These are phyloP conservation scores for Phialocephala sp. DNA, from an alignment of 2,329 filamentous ascomycete species.

Conservation along the genomic window DNA sequence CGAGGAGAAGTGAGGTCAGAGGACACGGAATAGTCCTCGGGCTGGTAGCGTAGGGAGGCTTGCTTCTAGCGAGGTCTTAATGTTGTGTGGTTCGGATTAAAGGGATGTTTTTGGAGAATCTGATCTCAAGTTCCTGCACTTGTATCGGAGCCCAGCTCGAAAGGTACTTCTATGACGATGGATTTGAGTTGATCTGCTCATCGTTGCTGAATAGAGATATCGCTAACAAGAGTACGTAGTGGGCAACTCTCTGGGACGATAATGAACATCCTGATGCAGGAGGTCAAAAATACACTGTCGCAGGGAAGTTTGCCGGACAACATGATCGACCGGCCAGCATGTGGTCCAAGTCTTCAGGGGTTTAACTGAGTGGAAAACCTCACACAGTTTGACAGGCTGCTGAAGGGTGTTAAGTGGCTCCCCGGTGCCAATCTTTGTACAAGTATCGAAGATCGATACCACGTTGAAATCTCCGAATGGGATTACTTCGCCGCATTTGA, in stretches of 20 bases:
- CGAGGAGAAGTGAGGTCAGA: conserved; percentile 7
- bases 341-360: conserved; percentile 26
- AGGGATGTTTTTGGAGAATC: conserved; percentile 2
- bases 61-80: not conserved
- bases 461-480: conserved; percentile 34
- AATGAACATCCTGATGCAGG: conserved; percentile 13
- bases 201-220: conserved; percentile 19
- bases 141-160: conserved; percentile 4
- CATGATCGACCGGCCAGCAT: conserved; percentile 29
- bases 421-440: conserved; percentile 25
- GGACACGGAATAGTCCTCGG: not conserved
- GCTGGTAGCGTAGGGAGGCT: not conserved
- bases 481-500: conserved; percentile 26
- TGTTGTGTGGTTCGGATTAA: not conserved
- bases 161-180: conserved; percentile 22
- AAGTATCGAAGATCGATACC: conserved; percentile 29
- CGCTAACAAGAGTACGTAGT: conserved; percentile 14
- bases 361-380: conserved; percentile 19
- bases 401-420: conserved; percentile 21
- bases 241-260: not conserved
- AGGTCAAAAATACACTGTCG: conserved; percentile 13
- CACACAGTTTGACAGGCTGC: conserved; percentile 10
- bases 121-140: conserved; percentile 1
- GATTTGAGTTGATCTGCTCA: conserved; percentile 13
- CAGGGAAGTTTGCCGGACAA: conserved; percentile 25